Evolutionary conservation across 2,329 filamentous ascomycete genomes (phyloP).

Genomic region (Trichophyton schoenleinii): DNA sequence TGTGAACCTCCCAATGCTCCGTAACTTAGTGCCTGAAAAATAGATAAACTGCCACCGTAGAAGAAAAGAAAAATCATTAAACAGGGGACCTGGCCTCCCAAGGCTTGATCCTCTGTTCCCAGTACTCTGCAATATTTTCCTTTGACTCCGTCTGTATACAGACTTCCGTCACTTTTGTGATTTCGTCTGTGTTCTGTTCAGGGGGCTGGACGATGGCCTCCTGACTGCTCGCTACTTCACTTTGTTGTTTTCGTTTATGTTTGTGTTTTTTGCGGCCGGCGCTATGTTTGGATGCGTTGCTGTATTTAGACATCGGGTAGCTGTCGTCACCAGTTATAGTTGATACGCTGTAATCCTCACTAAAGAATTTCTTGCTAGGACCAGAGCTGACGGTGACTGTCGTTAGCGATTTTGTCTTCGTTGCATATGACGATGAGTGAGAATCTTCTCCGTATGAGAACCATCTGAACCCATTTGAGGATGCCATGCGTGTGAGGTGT

Average conservation of each 20-base stretch:
- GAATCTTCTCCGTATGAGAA: background rate
- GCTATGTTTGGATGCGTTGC: background rate
- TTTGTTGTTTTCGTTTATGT: background rate
- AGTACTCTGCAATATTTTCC: background rate
- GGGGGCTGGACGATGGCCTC: background rate
- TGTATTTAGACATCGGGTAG: background rate
- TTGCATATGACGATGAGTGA: background rate
- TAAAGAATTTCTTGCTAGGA: background rate
- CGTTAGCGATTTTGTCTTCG: background rate
- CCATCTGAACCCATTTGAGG: background rate
- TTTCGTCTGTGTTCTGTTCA: background rate
- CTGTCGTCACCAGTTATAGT: background rate
- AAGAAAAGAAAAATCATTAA: background rate
- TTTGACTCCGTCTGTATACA: background rate
- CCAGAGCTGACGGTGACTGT: background rate
- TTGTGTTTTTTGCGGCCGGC: background rate
- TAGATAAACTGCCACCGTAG: background rate
- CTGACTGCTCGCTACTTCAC: background rate
- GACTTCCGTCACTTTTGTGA: conserved; percentile 2
- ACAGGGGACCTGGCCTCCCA: background rate
- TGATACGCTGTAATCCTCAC: background rate
- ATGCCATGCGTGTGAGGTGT: background rate
- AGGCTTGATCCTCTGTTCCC: background rate
- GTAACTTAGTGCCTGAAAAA: background rate
- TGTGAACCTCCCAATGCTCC: background rate